Conservation (phyloP, 345 rosid species). For the Salix purpurea region DNA sequence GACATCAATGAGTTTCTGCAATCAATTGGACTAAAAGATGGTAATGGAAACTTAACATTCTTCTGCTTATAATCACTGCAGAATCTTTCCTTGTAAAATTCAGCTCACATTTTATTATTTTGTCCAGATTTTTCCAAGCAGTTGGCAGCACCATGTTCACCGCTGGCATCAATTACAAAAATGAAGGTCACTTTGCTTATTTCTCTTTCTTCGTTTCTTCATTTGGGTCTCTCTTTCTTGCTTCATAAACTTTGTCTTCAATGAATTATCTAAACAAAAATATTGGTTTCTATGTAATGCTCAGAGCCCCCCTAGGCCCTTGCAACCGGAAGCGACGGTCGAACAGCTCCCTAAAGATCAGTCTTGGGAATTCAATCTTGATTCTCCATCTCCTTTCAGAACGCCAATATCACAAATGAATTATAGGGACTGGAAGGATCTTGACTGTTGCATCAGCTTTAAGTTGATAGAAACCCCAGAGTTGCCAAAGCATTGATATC, state of each 20-base stretch:
- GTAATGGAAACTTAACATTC: conserved; percentile 12
- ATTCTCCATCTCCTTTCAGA: conserved; percentile 15
- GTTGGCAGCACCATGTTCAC: conserved; percentile 4
- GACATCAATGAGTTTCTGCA: conserved; percentile 30
- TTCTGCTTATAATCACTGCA: neutral
- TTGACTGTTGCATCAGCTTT: conserved; percentile 15
- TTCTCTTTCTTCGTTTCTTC: neutral
- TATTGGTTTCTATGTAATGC: conserved; percentile 5
- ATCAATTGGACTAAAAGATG: conserved; percentile 35
- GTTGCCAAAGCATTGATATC: conserved; percentile 13
- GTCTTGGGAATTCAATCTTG: conserved; percentile 10
- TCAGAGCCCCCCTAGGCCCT: conserved; percentile 16
- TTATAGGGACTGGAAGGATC: conserved; percentile 1
- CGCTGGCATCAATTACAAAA: conserved; percentile 3
- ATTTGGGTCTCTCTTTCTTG: neutral
- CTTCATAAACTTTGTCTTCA: neutral
- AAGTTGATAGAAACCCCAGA: conserved; percentile 28
- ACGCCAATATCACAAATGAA: conserved; percentile 24
- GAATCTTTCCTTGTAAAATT: neutral
- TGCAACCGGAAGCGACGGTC: conserved; percentile 23
- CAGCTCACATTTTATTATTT: neutral
- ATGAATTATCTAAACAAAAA: neutral
- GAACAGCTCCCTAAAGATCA: conserved; percentile 12
- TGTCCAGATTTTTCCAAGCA: conserved; percentile 14
- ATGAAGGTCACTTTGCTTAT: conserved; percentile 15